Evolutionary conservation across 1,139 yeast species (phyloP).

Genomic region (Candida albicans): DNA sequence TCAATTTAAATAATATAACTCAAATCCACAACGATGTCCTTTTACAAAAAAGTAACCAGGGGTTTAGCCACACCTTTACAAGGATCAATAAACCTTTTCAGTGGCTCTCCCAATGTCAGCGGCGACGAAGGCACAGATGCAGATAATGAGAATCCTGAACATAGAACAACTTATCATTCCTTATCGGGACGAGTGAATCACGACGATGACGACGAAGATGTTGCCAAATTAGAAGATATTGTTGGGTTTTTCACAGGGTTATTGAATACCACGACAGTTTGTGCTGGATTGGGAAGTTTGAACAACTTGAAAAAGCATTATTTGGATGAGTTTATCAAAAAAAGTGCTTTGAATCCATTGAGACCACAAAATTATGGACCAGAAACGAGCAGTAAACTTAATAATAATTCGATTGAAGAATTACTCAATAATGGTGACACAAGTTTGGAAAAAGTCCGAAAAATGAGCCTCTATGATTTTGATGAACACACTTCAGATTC

Average conservation of each 20-base stretch:
- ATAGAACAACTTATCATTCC: slow-evolving; percentile 1
- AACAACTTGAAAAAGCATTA: slow-evolving; percentile 14
- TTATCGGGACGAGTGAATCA: slow-evolving; percentile 3
- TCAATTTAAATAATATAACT: background rate
- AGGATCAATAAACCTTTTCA: background rate
- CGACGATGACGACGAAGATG: slow-evolving; percentile 23
- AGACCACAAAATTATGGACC: background rate
- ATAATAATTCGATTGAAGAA: too few relatives aligned
- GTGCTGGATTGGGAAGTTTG: slow-evolving; percentile 41
- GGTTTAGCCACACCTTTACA: slow-evolving; percentile 4
- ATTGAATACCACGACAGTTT: slow-evolving; percentile 53
- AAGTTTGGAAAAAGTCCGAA: too few relatives aligned
- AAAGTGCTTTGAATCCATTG: slow-evolving; percentile 1
- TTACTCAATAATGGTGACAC: too few relatives aligned
- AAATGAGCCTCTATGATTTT: too few relatives aligned
- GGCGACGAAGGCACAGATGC: slow-evolving; percentile 8
- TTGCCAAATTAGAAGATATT: slow-evolving; percentile 22
- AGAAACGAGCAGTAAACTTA: too few relatives aligned
- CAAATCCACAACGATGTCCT: slow-evolving; percentile 1
- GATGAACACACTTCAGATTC: too few relatives aligned
- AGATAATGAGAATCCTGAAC: background rate
- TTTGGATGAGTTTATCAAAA: slow-evolving; percentile 19
- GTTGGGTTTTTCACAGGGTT: slow-evolving; percentile 41
- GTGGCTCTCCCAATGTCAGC: slow-evolving; percentile 5
- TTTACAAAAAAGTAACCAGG: slow-evolving; percentile 7